Evolutionary conservation across 306 rosid genomes (phyloP), one percentile per base, ranked within the genome.

Genomic region (Neltuma alba): DNA sequence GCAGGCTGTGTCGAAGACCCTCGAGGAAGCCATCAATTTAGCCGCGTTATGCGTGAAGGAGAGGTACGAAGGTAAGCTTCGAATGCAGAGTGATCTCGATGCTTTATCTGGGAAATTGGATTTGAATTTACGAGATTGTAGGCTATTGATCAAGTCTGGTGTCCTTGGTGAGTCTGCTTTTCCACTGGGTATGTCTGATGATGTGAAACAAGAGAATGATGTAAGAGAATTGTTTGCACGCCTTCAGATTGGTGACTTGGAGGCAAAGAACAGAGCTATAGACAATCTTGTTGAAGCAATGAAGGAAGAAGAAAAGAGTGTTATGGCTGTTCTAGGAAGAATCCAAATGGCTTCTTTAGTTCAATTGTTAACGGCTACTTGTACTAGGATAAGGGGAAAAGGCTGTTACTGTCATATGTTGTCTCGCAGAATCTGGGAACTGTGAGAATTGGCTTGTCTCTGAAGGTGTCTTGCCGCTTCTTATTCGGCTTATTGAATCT

Each of bases 1-100:
- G 88, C 97, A 89, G 81, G 94, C 91, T 0, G 89, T 95, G 72
- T 84, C 90, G 0, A 88, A 85, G 79, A 87, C 93, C 0, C 76
- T 95, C 47, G 58, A 70, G 25, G 95, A 86, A 18, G 83, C 83
- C 2, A 79, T 91, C 37, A 85, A 75, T 50, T 89, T 86, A 76
- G 92, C 94, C 0, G 95, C 89, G 48, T 50, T 85, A 44, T 95
- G 99, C 69, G 30, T 83, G 40, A 82, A 73, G 85, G 94, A 95
- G 79, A 95, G 83, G 78, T 86, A 86, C 23, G 97, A 91, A 70
- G 99, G 99, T 63, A 95, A 95, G 89, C 97, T 95, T 70, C 67
- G 72, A 82, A 95, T 93, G 95, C 97, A 95, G 85, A 95, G 97
- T 58, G 92, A 95, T 84, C 89, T 95, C 11, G 99, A 92, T 57